Conservation (phyloP, 192 early-diverging fungal genomes). For the Backusella macrospora region DNA sequence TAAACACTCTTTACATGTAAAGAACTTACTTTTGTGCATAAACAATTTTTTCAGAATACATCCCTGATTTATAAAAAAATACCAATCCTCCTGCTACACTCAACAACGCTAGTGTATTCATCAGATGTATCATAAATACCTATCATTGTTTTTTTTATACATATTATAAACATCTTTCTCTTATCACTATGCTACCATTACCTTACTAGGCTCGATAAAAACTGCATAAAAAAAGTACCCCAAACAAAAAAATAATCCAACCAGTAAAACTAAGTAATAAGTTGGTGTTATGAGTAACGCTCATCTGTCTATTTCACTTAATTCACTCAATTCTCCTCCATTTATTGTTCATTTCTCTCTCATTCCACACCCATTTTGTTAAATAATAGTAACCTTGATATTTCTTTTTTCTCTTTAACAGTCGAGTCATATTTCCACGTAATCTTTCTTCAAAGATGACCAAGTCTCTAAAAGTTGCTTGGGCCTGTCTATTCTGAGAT, state of each 20-base stretch:
- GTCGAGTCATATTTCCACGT: slow-evolving; percentile 68
- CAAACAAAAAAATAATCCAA: slow-evolving; percentile 13
- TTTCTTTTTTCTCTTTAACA: slow-evolving; percentile 71
- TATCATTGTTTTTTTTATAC: background rate
- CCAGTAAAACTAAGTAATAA: slow-evolving; percentile 40
- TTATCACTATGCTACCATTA: slow-evolving; percentile 23
- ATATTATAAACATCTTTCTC: background rate
- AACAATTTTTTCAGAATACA: slow-evolving; percentile 59
- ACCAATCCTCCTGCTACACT: slow-evolving; percentile 45
- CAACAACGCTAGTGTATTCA: slow-evolving; percentile 43
- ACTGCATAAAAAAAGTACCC: slow-evolving; percentile 54
- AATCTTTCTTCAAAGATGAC: slow-evolving; percentile 83
- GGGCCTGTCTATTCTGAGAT: slow-evolving; percentile 12
- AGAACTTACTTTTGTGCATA: slow-evolving; percentile 56
- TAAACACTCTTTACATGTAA: background rate
- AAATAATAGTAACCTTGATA: slow-evolving; percentile 55
- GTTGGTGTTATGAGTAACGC: slow-evolving; percentile 23
- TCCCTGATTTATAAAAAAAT: slow-evolving; percentile 57
- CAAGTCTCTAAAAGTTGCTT: slow-evolving; percentile 68
- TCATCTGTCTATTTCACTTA: slow-evolving; percentile 1
- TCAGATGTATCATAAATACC: slow-evolving; percentile 30
- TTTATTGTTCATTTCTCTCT: background rate
- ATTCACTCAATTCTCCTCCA: background rate
- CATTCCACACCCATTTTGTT: background rate
- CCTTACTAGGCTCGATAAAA: slow-evolving; percentile 54